A percentile compares a stretch with the other conserved stretches of the same genome.
Evolutionary conservation across 2,329 filamentous ascomycete species (phyloP).

Genomic region (Fusarium tuaranense): DNA sequence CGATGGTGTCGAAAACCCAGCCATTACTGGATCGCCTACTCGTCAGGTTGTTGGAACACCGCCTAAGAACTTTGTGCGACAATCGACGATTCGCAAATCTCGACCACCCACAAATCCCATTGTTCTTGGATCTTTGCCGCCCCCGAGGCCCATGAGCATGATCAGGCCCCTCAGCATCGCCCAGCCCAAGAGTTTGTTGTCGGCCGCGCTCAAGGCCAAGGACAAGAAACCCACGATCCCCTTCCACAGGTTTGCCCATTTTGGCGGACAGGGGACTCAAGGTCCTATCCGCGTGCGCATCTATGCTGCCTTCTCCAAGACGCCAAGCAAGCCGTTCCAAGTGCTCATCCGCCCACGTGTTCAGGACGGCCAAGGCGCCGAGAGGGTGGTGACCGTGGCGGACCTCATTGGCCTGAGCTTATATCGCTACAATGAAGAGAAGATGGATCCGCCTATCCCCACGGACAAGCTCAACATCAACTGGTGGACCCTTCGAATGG

Average conservation of each 20-base stretch:
- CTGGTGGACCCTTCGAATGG: constrained; percentile 85
- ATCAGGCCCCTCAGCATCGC: constrained; percentile 74
- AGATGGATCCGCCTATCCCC: constrained; percentile 74
- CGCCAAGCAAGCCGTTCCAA: constrained; percentile 74
- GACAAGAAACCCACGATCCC: constrained; percentile 76
- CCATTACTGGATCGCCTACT: constrained; percentile 65
- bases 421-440: constrained; percentile 83
- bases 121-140: constrained; percentile 74
- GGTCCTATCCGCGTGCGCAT: constrained; percentile 82
- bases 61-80: constrained; percentile 68
- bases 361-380: constrained; percentile 72
- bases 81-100: constrained; percentile 73
- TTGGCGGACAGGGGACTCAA: constrained; percentile 82
- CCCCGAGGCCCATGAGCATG: constrained; percentile 75
- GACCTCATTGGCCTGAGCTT: constrained; percentile 86
- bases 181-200: constrained; percentile 77
- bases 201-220: constrained; percentile 78
- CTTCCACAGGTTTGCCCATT: constrained; percentile 80
- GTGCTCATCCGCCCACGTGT: constrained; percentile 77
- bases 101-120: constrained; percentile 67
- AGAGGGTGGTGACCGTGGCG: constrained; percentile 76
- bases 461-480: constrained; percentile 80
- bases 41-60: constrained; percentile 73
- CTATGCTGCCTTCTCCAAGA: constrained; percentile 78
- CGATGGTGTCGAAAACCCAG: constrained; percentile 70